phyloP scores from a whole-genome alignment of 1,139 yeast species.

The Diutina pseudorugosa region DNA sequence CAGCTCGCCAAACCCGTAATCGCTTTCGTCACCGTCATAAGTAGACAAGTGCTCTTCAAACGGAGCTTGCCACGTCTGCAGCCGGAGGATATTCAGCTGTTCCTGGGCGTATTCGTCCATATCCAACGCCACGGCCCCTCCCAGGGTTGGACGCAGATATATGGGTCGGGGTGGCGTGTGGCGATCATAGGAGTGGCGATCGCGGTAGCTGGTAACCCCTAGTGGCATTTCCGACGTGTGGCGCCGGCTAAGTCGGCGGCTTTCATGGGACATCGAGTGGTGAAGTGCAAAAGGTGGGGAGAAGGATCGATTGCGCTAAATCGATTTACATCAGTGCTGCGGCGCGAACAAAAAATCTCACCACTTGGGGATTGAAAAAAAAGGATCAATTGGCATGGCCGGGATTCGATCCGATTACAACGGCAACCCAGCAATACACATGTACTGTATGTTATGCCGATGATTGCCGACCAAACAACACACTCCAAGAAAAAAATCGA shows the following conservation, averaged over 20 bases:
- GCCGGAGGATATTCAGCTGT: constrained; percentile 12
- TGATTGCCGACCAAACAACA: too few species aligned
- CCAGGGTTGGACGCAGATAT: neutral
- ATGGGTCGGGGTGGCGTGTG: neutral
- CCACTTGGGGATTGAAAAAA: too few species aligned
- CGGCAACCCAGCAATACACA: too few species aligned
- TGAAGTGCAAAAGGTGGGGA: neutral
- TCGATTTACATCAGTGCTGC: too few species aligned
- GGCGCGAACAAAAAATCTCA: too few species aligned
- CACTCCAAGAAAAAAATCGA: too few species aligned
- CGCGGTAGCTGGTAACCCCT: neutral
- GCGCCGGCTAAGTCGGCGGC: neutral
- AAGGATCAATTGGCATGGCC: too few species aligned
- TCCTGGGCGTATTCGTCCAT: neutral
- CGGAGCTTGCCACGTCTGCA: neutral
- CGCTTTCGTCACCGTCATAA: constrained; percentile 1
- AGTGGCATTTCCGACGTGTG: neutral
- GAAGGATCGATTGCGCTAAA: neutral
- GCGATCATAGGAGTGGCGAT: neutral
- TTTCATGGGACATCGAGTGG: neutral
- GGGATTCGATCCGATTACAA: too few species aligned
- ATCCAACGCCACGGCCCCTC: constrained; percentile 1
- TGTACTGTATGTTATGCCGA: too few species aligned
- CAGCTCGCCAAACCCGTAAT: constrained; percentile 32
- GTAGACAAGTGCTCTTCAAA: neutral